Percentiles rank a stretch among this genome's conserved stretches.
phyloP scores from a whole-genome alignment of 345 rosid species.

The rapeseed (Brassica napus) region Da-Ae NC_063442.1:29665501-29666000 shows the following conservation, averaged over 20 bases:
- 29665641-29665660: conserved; percentile 53
- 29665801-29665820: conserved; percentile 41
- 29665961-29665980: conserved; percentile 40
- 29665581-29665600: conserved; percentile 49
- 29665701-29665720: conserved; percentile 51
- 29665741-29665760: conserved; percentile 53
- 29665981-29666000: conserved; percentile 36
- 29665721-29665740: conserved; percentile 52
- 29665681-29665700: conserved; percentile 58
- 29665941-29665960: conserved; percentile 28
- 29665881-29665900: conserved; percentile 28
- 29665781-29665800: conserved; percentile 15
- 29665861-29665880: conserved; percentile 44
- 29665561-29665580: conserved; percentile 41
- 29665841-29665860: conserved; percentile 36
- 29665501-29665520: conserved; percentile 64
- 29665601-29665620: conserved; percentile 58
- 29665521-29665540: conserved; percentile 62
- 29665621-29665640: conserved; percentile 60
- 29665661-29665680: conserved; percentile 59
- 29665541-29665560: conserved; percentile 49
- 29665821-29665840: conserved; percentile 31
- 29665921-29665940: conserved; percentile 3
- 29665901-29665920: conserved; percentile 24
- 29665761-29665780: conserved; percentile 28